Evolutionary conservation across 306 rosid genomes (phyloP).

Genomic region (Potentilla sterilis): DNA sequence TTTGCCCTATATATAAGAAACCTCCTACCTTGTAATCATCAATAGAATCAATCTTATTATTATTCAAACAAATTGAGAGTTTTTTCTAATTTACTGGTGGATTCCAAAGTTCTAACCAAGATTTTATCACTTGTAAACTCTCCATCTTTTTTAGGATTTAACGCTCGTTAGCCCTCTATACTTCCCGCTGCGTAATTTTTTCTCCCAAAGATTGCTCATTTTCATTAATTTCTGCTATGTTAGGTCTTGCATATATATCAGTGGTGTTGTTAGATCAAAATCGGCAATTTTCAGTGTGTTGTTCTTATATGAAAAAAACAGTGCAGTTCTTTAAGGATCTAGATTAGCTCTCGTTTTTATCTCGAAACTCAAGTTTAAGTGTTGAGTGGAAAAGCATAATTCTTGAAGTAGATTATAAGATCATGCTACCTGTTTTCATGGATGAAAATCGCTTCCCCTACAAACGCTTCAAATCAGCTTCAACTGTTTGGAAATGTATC

Average conservation of each 20-base stretch:
- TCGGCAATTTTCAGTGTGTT: slow-evolving; percentile 23
- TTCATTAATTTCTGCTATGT: background rate
- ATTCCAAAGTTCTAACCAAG: too few relatives aligned
- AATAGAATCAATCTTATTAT: too few relatives aligned
- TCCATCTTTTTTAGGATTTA: too few relatives aligned
- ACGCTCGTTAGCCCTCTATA: too few relatives aligned
- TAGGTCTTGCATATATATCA: slow-evolving; percentile 17
- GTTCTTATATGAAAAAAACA: slow-evolving; percentile 12
- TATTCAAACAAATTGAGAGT: too few relatives aligned
- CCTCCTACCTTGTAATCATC: too few relatives aligned
- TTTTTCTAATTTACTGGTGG: too few relatives aligned
- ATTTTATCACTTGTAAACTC: too few relatives aligned
- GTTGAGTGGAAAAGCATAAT: slow-evolving; percentile 19
- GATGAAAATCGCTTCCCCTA: slow-evolving; percentile 52
- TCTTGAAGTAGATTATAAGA: slow-evolving; percentile 34
- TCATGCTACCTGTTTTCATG: slow-evolving; percentile 69
- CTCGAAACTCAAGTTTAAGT: slow-evolving; percentile 5
- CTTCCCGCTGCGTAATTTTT: background rate
- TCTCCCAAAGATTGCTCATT: background rate
- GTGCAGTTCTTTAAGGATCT: slow-evolving; percentile 27
- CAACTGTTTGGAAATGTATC: slow-evolving; percentile 74
- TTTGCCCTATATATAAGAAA: too few relatives aligned
- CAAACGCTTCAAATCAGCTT: slow-evolving; percentile 66
- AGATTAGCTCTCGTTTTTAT: slow-evolving; percentile 9
- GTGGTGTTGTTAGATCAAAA: slow-evolving; percentile 10